A percentile compares a stretch with the other conserved stretches of the same genome.
These are phyloP conservation scores for Gardenia jasminoides DNA, from an alignment of 257 asterid genomes.

Conservation along the genomic window DNA sequence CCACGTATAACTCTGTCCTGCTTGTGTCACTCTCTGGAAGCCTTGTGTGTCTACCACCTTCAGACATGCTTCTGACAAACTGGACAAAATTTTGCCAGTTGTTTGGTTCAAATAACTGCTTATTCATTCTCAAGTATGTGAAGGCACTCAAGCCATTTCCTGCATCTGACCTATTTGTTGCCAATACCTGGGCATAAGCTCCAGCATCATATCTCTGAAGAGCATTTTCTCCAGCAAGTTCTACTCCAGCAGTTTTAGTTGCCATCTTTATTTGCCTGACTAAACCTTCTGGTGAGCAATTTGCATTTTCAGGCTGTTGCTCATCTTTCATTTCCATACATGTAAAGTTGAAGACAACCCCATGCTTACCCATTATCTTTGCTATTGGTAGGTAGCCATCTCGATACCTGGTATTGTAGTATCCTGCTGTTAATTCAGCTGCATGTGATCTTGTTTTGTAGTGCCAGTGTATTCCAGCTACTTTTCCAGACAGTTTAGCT, in stretches of 20 bases:
- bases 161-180: slow-evolving; percentile 63
- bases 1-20: slow-evolving; percentile 68
- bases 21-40: slow-evolving; percentile 58
- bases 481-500: slow-evolving; percentile 78
- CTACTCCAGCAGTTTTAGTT: slow-evolving; percentile 53
- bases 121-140: slow-evolving; percentile 81
- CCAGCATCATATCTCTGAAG: slow-evolving; percentile 76
- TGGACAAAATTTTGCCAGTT: slow-evolving; percentile 78
- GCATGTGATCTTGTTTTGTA: slow-evolving; percentile 90
- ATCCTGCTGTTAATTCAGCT: slow-evolving; percentile 85
- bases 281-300: slow-evolving; percentile 87
- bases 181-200: slow-evolving; percentile 67
- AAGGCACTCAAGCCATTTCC: slow-evolving; percentile 72
- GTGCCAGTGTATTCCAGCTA: slow-evolving; percentile 95
- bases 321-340: slow-evolving; percentile 94
- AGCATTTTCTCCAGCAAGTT: slow-evolving; percentile 94
- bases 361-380: slow-evolving; percentile 65
- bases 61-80: slow-evolving; percentile 72
- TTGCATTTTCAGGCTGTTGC: slow-evolving; percentile 70
- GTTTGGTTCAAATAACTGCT: slow-evolving; percentile 66
- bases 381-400: slow-evolving; percentile 90
- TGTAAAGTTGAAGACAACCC: slow-evolving; percentile 69
- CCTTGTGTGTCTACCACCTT: slow-evolving; percentile 53
- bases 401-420: slow-evolving; percentile 68
- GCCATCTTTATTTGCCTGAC: slow-evolving; percentile 85